Percentiles rank a stretch among this genome's conserved stretches.
These are phyloP conservation scores for Asterophora parasitica DNA, from an alignment of 768 basidiomycete genomes.

Conservation along the genomic window DNA sequence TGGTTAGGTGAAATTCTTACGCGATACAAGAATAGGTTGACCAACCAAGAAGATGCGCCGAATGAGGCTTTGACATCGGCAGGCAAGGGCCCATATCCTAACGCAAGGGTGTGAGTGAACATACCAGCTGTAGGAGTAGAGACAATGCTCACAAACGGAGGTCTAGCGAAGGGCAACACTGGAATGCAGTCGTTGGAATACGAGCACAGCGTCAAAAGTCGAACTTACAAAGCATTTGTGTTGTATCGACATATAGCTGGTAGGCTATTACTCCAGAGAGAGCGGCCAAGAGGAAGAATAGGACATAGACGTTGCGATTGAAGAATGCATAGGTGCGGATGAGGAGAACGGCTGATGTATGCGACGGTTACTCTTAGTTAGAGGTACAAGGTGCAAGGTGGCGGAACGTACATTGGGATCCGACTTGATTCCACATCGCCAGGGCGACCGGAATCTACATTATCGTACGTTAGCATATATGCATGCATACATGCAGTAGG, in stretches of 20 bases:
- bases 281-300: constrained; percentile 58
- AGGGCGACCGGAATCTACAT: constrained; percentile 71
- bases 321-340: constrained; percentile 86
- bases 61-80: constrained; percentile 78
- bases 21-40: constrained; percentile 3
- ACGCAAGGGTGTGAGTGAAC: background rate
- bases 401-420: constrained; percentile 58
- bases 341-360: constrained; percentile 60
- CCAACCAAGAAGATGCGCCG: constrained; percentile 75
- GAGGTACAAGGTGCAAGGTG: constrained; percentile 7
- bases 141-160: constrained; percentile 44
- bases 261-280: constrained; percentile 73
- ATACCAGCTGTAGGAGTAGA: too few relatives aligned
- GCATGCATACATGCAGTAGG: background rate
- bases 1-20: constrained; percentile 5
- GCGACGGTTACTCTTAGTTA: constrained; percentile 2
- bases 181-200: constrained; percentile 5
- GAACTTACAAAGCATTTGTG: constrained; percentile 73
- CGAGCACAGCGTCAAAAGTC: constrained; percentile 2
- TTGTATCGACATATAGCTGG: constrained; percentile 74
- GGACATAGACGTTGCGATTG: constrained; percentile 67
- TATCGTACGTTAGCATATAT: background rate
- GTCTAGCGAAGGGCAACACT: constrained; percentile 66
- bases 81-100: constrained; percentile 66
- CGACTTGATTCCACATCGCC: constrained; percentile 86